A percentile compares a stretch with the other conserved stretches of the same genome.
Evolutionary conservation across 164 flowering plant genomes (phyloP).

Genomic region (Tetrastigma voinierianum): DNA sequence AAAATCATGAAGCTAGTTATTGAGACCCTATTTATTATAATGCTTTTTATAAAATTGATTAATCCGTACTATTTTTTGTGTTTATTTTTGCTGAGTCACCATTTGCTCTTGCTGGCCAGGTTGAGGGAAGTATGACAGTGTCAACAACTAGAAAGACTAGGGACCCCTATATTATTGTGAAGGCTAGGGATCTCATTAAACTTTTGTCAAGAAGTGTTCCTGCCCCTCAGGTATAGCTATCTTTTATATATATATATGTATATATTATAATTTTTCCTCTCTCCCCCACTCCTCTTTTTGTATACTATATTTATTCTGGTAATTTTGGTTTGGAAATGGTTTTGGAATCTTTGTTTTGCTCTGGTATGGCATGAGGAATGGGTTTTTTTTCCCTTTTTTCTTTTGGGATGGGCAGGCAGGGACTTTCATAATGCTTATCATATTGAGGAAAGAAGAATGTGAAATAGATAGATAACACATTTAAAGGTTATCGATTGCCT

Average conservation of each 20-base stretch:
- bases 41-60: too few relatives aligned
- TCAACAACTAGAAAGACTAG: slow-evolving; percentile 85
- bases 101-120: slow-evolving; percentile 34
- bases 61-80: background rate
- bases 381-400: background rate
- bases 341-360: too few relatives aligned
- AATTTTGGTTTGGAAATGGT: too few relatives aligned
- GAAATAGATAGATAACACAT: background rate
- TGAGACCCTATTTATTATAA: too few relatives aligned
- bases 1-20: too few relatives aligned
- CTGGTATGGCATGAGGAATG: too few relatives aligned
- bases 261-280: too few relatives aligned
- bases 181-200: slow-evolving; percentile 87
- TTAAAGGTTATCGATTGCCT: background rate
- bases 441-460: background rate
- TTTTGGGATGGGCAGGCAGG: too few relatives aligned
- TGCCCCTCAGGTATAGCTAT: slow-evolving; percentile 75
- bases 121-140: slow-evolving; percentile 87
- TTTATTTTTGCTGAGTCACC: background rate
- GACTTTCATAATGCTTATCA: too few relatives aligned
- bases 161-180: slow-evolving; percentile 85
- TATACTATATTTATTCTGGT: background rate
- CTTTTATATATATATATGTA: background rate
- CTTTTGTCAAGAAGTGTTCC: slow-evolving; percentile 97
- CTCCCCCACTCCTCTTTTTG: background rate